Evolutionary conservation across 2,329 filamentous ascomycete genomes (phyloP), one percentile per base, ranked within the genome.

Genomic region (Penicillium sumatraense): DNA sequence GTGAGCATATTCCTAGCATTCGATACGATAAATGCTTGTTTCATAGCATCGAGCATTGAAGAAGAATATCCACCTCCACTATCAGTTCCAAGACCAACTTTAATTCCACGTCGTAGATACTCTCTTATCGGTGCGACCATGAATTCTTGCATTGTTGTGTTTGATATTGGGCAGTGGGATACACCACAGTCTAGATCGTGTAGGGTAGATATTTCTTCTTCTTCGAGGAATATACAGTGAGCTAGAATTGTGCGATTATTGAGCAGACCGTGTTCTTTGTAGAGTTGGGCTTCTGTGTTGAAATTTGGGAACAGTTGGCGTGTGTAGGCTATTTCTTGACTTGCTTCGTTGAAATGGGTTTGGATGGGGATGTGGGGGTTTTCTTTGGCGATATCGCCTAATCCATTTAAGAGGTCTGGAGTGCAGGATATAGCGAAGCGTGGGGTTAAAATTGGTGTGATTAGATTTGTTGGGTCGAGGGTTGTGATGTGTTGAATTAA

Each of bases 1-100:
- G 68, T 72, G 23, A 71, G 44, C 6, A 60, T 69, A 36, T 74
- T 67, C 13, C 68, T 66, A 16, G 75, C 73, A 51, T 72, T 71
- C 0, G 75, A 77, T 3, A 75, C 75, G 35, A 88, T 80, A 53
- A 87, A 77, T 0, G 85, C 82, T 59, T 85, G 81, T 8, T 67
- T 66, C 64, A 74, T 74, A 2, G 65, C 65, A 13, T 72, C 70
- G 5, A 74, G 73, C 64, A 89, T 86, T 9, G 80, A 82, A 5
- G 78, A 80, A 4, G 84, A 83, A 69, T 83, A 88, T 0, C 86
- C 86, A 26, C 85, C 86, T 2, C 85, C 85, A 40, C 81, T 83
- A 59, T 89, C 86, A 0, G 86, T 89, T 0, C 86, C 86, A 0
- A 89, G 71, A 0, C 86, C 86, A n/a, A 89, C 84, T 56, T 87